Conservation (phyloP, 441 rosid species). For the Populus trichocarpa region DNA sequence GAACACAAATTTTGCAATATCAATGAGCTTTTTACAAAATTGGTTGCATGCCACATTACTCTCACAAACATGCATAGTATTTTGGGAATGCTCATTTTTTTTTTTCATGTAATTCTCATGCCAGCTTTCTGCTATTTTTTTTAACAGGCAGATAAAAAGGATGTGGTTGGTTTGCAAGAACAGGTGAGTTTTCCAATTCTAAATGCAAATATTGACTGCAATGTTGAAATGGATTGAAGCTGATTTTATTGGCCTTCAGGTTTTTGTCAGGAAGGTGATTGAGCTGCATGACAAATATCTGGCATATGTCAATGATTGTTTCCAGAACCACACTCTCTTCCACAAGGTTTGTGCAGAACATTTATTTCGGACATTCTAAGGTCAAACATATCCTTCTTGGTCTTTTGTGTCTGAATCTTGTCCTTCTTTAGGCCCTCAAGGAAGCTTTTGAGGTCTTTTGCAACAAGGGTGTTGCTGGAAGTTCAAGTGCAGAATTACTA, state of each 20-base stretch:
- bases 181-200: slow-evolving; percentile 44
- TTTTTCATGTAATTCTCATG: slow-evolving; percentile 8
- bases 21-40: neutral
- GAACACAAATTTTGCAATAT: neutral
- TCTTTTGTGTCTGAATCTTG: too few species aligned
- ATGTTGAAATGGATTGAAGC: neutral
- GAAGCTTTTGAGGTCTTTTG: too few species aligned
- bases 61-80: neutral
- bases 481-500: too few species aligned
- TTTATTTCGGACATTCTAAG: too few species aligned
- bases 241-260: slow-evolving; percentile 42
- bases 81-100: neutral
- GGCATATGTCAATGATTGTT: slow-evolving; percentile 80
- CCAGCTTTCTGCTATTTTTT: neutral
- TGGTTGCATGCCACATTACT: neutral
- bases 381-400: too few species aligned
- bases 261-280: slow-evolving; percentile 82
- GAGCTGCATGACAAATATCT: slow-evolving; percentile 92
- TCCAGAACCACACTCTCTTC: too few species aligned
- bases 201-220: neutral
- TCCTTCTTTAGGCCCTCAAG: too few species aligned
- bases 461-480: too few species aligned
- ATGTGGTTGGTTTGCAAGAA: slow-evolving; percentile 70
- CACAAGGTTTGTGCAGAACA: too few species aligned
- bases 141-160: slow-evolving; percentile 59